Base-by-base conservation (phyloP, 306 rosid genomes). In the Quercus engelmannii region DNA sequence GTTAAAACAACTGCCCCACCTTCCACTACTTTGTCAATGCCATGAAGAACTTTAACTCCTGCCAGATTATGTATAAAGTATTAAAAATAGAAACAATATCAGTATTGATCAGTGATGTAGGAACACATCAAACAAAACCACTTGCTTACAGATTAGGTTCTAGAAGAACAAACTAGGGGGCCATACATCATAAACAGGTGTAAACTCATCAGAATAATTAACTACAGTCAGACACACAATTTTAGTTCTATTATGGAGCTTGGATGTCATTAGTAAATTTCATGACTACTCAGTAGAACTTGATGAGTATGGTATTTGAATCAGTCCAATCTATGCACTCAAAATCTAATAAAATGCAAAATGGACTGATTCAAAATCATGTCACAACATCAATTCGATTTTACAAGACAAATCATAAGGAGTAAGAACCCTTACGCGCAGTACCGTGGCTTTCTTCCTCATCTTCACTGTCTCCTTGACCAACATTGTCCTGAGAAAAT, bases 1-100 rank as follows among this genome's bases (percentile, higher is more conserved):
- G 99, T 95, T 79, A 95, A 83, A 81, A 95, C 98, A 80, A 95
- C 96, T 17, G 96, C 93, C 43, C 96, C 98, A 1, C 99, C 99
- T 85, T 91, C 97, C 69, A 91, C 84, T 78, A 93, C 98, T 93
- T 92, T 95, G 80, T 95, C 98, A 70, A 95, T 56, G 74, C 98
- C 99, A 83, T 93, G 97, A 79, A 95, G 96, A 79, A 93, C 98
- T 93, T 95, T 95, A 87, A 90, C 88, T 68, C 99, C 98, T 3
- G 93, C 92, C 74, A 95, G 80, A 85, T 88, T 86, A 81, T 77
- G 93, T 95, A 85, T 76, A 52, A 68, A 80, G 59, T 64, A 7
- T n/a, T 71, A 62, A 74, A 81, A 41, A 82, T 65, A 19, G 61
- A 76, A 43, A 65, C 68, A 64, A 70, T 14, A 55, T 74, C 18